phyloP scores from a whole-genome alignment of 2,329 filamentous ascomycete genomes.

The Aspergillus sergii region DNA sequence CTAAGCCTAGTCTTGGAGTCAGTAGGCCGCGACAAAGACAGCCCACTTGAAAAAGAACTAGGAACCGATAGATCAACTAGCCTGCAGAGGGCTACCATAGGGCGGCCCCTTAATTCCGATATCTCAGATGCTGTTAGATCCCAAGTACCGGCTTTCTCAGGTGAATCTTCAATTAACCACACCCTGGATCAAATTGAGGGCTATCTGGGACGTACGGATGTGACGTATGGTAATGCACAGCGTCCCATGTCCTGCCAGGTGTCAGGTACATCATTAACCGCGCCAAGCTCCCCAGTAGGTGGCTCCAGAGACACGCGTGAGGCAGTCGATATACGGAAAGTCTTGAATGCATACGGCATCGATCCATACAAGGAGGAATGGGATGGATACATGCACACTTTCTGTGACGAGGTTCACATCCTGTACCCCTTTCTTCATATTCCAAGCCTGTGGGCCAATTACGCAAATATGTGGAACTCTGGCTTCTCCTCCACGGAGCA shows the following conservation, averaged over 20 bases:
- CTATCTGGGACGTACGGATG: slow-evolving; percentile 1
- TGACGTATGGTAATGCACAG: not conserved
- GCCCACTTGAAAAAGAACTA: not conserved
- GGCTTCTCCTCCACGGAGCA: slow-evolving; percentile 1
- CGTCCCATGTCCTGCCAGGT: not conserved
- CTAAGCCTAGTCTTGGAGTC: slow-evolving; percentile 1
- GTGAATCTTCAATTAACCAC: slow-evolving; percentile 25
- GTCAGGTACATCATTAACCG: not conserved
- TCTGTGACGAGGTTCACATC: slow-evolving; percentile 26
- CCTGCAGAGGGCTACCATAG: no score
- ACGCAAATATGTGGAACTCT: slow-evolving; percentile 16
- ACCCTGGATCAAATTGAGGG: slow-evolving; percentile 24
- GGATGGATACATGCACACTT: slow-evolving; percentile 19
- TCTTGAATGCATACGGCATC: slow-evolving; percentile 14
- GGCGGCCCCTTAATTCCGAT: not conserved
- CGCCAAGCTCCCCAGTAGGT: not conserved
- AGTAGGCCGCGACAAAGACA: not conserved
- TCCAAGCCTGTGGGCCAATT: slow-evolving; percentile 18
- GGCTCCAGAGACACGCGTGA: not conserved
- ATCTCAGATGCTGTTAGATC: not conserved
- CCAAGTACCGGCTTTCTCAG: slow-evolving; percentile 21
- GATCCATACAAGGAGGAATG: slow-evolving; percentile 14
- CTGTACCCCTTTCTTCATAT: slow-evolving; percentile 28
- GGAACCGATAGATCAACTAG: no score
- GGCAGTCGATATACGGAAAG: not conserved